These are phyloP conservation scores for Boletus fagicola DNA, from an alignment of 768 basidiomycete genomes.

Conservation along the genomic window DNA sequence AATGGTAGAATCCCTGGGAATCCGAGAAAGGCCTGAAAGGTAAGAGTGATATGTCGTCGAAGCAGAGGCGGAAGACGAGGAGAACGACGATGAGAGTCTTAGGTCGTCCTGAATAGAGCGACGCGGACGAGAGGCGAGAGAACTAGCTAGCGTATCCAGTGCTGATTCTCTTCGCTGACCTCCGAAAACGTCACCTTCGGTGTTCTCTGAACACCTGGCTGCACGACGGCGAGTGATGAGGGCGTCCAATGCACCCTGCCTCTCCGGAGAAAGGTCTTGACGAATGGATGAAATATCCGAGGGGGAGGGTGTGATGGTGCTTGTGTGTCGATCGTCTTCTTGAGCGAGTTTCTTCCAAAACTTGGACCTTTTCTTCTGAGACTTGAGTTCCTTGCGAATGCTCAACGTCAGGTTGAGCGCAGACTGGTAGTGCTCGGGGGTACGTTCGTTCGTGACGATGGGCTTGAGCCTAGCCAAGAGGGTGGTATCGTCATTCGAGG, in stretches of 20 bases:
- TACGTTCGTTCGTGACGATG: constrained; percentile 35
- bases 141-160: constrained; percentile 22
- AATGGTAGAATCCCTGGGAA: background rate
- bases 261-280: constrained; percentile 24
- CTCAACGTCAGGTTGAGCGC: constrained; percentile 46
- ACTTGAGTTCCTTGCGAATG: constrained; percentile 43
- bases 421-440: constrained; percentile 44
- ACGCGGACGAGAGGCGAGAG: constrained; percentile 27
- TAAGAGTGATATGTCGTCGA: constrained; percentile 21
- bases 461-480: constrained; percentile 45
- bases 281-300: constrained; percentile 32
- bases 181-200: constrained; percentile 27
- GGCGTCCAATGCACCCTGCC: constrained; percentile 38
- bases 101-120: constrained; percentile 12
- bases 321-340: constrained; percentile 24
- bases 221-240: constrained; percentile 31
- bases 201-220: constrained; percentile 9
- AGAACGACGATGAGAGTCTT: constrained; percentile 18
- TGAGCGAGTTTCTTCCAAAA: constrained; percentile 48
- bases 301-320: constrained; percentile 29
- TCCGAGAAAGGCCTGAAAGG: constrained; percentile 11
- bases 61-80: constrained; percentile 16
- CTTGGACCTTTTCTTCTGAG: constrained; percentile 42
- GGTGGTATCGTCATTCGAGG: constrained; percentile 37
- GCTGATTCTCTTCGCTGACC: constrained; percentile 13